A percentile compares a stretch with the other conserved stretches of the same genome.
These are phyloP conservation scores for Aureobasidium musti DNA, from an alignment of 2,329 filamentous ascomycete species.

Conservation along the genomic window DNA sequence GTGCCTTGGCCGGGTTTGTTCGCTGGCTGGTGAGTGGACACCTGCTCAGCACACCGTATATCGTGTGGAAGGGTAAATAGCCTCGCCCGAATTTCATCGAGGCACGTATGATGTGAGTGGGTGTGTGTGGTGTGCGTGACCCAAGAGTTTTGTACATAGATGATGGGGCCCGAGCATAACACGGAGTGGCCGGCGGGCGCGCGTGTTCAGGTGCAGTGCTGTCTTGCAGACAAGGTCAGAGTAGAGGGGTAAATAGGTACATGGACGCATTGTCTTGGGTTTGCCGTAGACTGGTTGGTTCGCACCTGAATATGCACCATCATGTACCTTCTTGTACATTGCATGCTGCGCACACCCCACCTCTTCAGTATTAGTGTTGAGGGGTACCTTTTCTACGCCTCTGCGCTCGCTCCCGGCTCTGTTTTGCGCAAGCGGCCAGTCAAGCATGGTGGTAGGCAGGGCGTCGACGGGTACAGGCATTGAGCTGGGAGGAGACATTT, in stretches of 20 bases:
- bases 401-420: neutral
- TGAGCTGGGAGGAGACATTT: neutral
- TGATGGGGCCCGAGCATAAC: slow-evolving; percentile 10
- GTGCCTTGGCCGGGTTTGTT: slow-evolving; percentile 17
- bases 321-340: slow-evolving; percentile 20
- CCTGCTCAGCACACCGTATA: slow-evolving; percentile 7
- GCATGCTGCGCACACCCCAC: slow-evolving; percentile 23
- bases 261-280: slow-evolving; percentile 4
- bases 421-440: slow-evolving; percentile 1
- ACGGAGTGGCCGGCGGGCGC: neutral
- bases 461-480: neutral
- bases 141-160: neutral
- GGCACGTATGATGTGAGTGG: slow-evolving; percentile 5
- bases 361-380: slow-evolving; percentile 18
- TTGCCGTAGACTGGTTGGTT: slow-evolving; percentile 23
- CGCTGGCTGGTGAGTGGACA: slow-evolving; percentile 8
- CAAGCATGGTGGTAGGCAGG: slow-evolving; percentile 3
- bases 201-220: slow-evolving; percentile 12
- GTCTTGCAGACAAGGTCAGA: slow-evolving; percentile 8
- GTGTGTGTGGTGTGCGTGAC: slow-evolving; percentile 25
- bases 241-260: slow-evolving; percentile 14
- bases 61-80: slow-evolving; percentile 13
- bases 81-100: slow-evolving; percentile 7
- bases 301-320: slow-evolving; percentile 19
- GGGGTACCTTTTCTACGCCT: slow-evolving; percentile 7